phyloP scores from a whole-genome alignment of 164 flowering plant species.

The Stephania japonica region DNA sequence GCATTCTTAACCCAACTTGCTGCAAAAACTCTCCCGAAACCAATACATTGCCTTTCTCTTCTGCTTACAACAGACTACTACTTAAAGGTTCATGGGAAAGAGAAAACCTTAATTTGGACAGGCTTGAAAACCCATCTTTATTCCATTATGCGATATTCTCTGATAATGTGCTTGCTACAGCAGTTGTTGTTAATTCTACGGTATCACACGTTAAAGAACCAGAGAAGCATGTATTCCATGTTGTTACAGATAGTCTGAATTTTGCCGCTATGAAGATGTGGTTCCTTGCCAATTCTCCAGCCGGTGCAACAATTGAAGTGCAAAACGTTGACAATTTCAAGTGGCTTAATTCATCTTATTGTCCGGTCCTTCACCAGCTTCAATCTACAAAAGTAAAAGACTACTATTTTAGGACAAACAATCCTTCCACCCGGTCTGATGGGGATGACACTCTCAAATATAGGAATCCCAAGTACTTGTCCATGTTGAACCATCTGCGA shows the following conservation, averaged over 20 bases:
- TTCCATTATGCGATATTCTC: slow-evolving; percentile 96
- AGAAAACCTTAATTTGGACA: slow-evolving; percentile 29
- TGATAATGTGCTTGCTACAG: slow-evolving; percentile 91
- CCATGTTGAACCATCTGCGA: slow-evolving; percentile 95
- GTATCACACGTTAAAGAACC: slow-evolving; percentile 63
- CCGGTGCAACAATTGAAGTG: slow-evolving; percentile 53
- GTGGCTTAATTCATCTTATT: slow-evolving; percentile 94
- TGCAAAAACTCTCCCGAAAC: slow-evolving; percentile 82
- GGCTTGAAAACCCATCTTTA: slow-evolving; percentile 67
- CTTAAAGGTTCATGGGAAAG: slow-evolving; percentile 29
- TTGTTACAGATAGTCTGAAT: slow-evolving; percentile 84
- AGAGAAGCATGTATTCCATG: slow-evolving; percentile 91
- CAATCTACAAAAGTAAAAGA: slow-evolving; percentile 78
- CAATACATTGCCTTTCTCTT: slow-evolving; percentile 81
- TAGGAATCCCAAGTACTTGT: slow-evolving; percentile 91
- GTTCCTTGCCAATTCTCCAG: slow-evolving; percentile 73
- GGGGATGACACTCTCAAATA: slow-evolving; percentile 85
- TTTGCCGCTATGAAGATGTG: slow-evolving; percentile 96
- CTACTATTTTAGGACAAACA: slow-evolving; percentile 83
- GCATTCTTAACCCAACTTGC: slow-evolving; percentile 85
- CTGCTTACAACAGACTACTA: slow-evolving; percentile 68
- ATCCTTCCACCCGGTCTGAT: slow-evolving; percentile 58
- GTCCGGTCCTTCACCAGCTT: slow-evolving; percentile 90
- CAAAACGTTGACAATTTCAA: slow-evolving; percentile 83
- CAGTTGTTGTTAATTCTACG: slow-evolving; percentile 95